Conservation (phyloP, 2,329 filamentous ascomycete genomes). For the Volutella citrinella region DNA sequence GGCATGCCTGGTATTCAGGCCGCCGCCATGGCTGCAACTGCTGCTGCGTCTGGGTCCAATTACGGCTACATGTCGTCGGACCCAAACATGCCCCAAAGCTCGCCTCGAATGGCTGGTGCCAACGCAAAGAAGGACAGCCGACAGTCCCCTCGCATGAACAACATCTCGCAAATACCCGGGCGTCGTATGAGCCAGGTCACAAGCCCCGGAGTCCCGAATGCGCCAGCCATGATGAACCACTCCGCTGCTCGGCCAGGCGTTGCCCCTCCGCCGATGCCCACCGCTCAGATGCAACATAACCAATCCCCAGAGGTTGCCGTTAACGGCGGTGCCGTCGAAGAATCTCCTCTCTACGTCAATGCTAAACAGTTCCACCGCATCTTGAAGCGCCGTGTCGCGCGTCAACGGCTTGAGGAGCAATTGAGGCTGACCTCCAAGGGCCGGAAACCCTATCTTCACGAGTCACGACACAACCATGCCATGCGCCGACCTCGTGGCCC, state of each 20-base stretch:
- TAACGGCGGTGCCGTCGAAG: constrained; percentile 69
- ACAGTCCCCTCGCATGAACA: constrained; percentile 73
- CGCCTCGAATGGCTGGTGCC: constrained; percentile 72
- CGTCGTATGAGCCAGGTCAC: constrained; percentile 75
- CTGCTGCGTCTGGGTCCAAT: constrained; percentile 80
- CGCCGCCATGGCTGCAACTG: constrained; percentile 87
- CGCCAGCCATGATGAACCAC: constrained; percentile 75
- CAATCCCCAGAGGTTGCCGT: constrained; percentile 79
- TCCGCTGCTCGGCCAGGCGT: constrained; percentile 48
- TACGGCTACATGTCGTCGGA: constrained; percentile 74
- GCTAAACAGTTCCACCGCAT: constrained; percentile 99
- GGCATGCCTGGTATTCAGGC: constrained; percentile 80
- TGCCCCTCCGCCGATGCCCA: constrained; percentile 57
- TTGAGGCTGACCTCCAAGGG: constrained; percentile 90
- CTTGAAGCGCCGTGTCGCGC: constrained; percentile 85
- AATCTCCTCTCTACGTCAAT: constrained; percentile 95
- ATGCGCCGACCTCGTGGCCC: constrained; percentile 94
- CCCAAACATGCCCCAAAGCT: constrained; percentile 64
- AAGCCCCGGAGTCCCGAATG: constrained; percentile 70
- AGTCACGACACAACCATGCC: constrained; percentile 95
- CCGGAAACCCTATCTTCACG: constrained; percentile 93
- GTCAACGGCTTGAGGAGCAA: constrained; percentile 91
- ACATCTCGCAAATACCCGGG: constrained; percentile 55
- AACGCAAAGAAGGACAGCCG: constrained; percentile 71
- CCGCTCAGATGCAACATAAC: constrained; percentile 64